Evolutionary conservation across 2,329 filamentous ascomycete genomes (phyloP), one percentile per base, ranked within the genome.

Genomic region (Claviceps pusilla): DNA sequence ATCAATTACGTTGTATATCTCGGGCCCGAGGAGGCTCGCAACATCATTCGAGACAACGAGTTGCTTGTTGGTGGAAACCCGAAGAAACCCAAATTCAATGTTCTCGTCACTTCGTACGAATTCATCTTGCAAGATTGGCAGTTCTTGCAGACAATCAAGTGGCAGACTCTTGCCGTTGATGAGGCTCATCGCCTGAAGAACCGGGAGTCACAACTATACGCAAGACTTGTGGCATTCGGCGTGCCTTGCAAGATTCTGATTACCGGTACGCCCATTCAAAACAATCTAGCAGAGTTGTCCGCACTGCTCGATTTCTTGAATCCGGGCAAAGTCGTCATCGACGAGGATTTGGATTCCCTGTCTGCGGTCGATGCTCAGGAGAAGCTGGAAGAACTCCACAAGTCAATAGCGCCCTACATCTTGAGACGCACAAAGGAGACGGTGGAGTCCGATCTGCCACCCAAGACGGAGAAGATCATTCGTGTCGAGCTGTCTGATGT

Each of bases 401-500:
- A 82, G 52, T 82, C 87, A 29, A 95, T 98, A 61, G 86, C 91
- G 24, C 93, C 93, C 2, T 97, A 87, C 66, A 97, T 98, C 75
- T 76, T 98, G 52, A 88, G 93, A 43, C 86, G 93, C 52, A 97
- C 93, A 19, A 98, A 98, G 70, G 88, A 95, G 65, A 96, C 93
- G 55, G 94, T 98, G 7, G 93, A 97, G 68, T 95, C 90, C 28
- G 93, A 98, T 61, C 74, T 98, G 31, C 93, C 93, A 12, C 89
- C 91, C 0, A 98, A 98, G 74, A 95, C 89, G 0, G 93, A 98
- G 68, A 98, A 97, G 74, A 98, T 98, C 60, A 95, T 98, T 66
- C 89, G 94, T 54, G 93, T 98, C 45, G 93, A 97, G 69, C 76
- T 98, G 51, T 95, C 93, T 0, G 93, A 98, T 68, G 84, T 97